Evolutionary conservation across 2,329 filamentous ascomycete genomes (phyloP).

Genomic region (Ustilaginoidea virens): DNA sequence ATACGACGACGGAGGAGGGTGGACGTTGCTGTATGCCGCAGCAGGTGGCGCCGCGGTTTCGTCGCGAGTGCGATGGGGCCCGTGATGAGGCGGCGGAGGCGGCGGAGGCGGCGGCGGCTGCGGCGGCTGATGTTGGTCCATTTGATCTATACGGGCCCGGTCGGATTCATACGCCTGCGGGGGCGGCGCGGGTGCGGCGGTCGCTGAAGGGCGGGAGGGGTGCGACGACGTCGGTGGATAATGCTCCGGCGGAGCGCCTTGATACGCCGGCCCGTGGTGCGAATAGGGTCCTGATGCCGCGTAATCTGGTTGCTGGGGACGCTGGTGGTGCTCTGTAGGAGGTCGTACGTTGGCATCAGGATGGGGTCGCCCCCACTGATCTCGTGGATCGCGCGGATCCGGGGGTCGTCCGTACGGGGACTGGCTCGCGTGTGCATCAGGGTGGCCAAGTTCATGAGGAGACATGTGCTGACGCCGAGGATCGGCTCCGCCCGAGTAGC

Average conservation of each 20-base stretch:
- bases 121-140: slow-evolving; percentile 22
- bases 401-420: slow-evolving; percentile 26
- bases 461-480: slow-evolving; percentile 25
- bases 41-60: slow-evolving; percentile 34
- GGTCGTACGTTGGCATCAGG: slow-evolving; percentile 18
- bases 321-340: slow-evolving; percentile 24
- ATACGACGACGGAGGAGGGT: slow-evolving; percentile 22
- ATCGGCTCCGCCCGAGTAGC: slow-evolving; percentile 31
- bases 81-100: slow-evolving; percentile 17
- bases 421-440: slow-evolving; percentile 27
- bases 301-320: slow-evolving; percentile 27
- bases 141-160: slow-evolving; percentile 26
- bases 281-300: slow-evolving; percentile 23
- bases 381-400: slow-evolving; percentile 20
- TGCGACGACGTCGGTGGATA: slow-evolving; percentile 21
- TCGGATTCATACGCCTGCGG: slow-evolving; percentile 32
- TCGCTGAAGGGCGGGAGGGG: slow-evolving; percentile 16
- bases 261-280: slow-evolving; percentile 16
- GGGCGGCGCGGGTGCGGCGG: slow-evolving; percentile 15
- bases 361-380: slow-evolving; percentile 15
- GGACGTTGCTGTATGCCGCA: slow-evolving; percentile 31
- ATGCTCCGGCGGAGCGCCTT: slow-evolving; percentile 16
- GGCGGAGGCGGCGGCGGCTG: slow-evolving; percentile 15
- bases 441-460: slow-evolving; percentile 23
- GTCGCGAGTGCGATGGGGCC: slow-evolving; percentile 25